phyloP scores from a whole-genome alignment of 768 basidiomycete genomes.

The Phlebiopsis flavidoalba region DNA sequence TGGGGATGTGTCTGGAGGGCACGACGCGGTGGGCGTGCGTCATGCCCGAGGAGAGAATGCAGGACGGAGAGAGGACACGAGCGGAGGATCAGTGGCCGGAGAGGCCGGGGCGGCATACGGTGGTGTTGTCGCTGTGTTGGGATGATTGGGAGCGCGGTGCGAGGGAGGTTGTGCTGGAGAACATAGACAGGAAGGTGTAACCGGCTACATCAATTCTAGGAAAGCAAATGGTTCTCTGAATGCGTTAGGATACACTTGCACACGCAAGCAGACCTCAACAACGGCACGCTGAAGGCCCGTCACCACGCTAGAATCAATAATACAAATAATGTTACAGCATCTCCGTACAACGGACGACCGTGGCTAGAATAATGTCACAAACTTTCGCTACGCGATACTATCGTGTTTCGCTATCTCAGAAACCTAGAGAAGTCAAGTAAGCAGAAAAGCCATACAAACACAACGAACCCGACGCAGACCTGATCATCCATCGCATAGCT shows the following conservation, averaged over 20 bases:
- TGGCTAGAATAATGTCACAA: no score
- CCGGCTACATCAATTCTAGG: no score
- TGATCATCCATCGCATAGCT: background rate
- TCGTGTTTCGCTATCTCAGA: background rate
- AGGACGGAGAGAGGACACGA: slow-evolving; percentile 22
- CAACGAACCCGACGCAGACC: background rate
- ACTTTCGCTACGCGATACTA: background rate
- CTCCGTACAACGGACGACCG: no score
- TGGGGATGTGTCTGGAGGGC: slow-evolving; percentile 45
- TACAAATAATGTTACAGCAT: no score
- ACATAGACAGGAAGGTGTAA: slow-evolving; percentile 10
- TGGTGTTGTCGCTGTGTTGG: slow-evolving; percentile 47
- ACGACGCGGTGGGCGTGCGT: slow-evolving; percentile 34
- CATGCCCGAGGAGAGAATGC: slow-evolving; percentile 21
- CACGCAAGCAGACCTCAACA: no score
- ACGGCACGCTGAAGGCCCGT: no score
- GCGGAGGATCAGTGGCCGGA: slow-evolving; percentile 23
- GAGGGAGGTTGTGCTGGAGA: slow-evolving; percentile 25
- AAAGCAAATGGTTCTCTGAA: no score
- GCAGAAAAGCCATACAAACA: background rate
- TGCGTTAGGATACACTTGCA: no score
- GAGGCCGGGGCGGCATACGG: slow-evolving; percentile 40
- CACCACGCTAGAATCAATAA: no score
- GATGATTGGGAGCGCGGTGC: slow-evolving; percentile 53
- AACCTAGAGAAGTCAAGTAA: background rate